These are phyloP conservation scores for Colletotrichum siamense DNA, from an alignment of 2,329 filamentous ascomycete species.

Conservation along the genomic window DNA sequence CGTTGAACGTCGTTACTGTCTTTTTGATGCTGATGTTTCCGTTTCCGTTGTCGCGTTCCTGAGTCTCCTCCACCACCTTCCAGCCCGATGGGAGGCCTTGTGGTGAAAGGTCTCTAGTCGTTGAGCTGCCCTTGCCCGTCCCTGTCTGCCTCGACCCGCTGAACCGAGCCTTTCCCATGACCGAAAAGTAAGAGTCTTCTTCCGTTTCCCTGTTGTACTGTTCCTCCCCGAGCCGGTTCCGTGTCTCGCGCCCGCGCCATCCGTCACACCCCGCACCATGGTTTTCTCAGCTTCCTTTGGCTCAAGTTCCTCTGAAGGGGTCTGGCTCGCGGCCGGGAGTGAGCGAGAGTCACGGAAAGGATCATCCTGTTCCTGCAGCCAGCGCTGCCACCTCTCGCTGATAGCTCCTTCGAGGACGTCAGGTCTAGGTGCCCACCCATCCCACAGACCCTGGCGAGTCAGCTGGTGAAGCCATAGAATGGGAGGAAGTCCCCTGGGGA, in stretches of 20 bases:
- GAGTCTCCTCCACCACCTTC: slow-evolving; percentile 14
- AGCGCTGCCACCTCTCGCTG: slow-evolving; percentile 21
- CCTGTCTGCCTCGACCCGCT: slow-evolving; percentile 1
- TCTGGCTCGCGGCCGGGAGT: neutral
- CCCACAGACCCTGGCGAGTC: slow-evolving; percentile 23
- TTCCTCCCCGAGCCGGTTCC: neutral
- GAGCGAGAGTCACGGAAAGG: slow-evolving; percentile 5
- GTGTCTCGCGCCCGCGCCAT: neutral
- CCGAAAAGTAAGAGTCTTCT: slow-evolving; percentile 15
- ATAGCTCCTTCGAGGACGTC: slow-evolving; percentile 14
- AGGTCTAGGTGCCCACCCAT: slow-evolving; percentile 21
- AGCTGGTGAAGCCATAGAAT: slow-evolving; percentile 43
- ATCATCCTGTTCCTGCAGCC: slow-evolving; percentile 18
- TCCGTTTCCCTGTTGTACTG: slow-evolving; percentile 5
- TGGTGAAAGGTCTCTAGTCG: slow-evolving; percentile 1
- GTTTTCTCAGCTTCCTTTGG: neutral
- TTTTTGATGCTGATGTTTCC: slow-evolving; percentile 18
- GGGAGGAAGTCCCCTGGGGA: slow-evolving; percentile 43
- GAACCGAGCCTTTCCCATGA: slow-evolving; percentile 10
- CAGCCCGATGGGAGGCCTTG: slow-evolving; percentile 12
- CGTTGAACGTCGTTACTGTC: slow-evolving; percentile 20
- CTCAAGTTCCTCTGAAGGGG: neutral
- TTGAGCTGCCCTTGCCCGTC: neutral
- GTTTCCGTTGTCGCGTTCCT: slow-evolving; percentile 18
- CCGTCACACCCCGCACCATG: neutral